Conservation (phyloP, 164 flowering plant species). For the Chloranthus sessilifolius region DNA sequence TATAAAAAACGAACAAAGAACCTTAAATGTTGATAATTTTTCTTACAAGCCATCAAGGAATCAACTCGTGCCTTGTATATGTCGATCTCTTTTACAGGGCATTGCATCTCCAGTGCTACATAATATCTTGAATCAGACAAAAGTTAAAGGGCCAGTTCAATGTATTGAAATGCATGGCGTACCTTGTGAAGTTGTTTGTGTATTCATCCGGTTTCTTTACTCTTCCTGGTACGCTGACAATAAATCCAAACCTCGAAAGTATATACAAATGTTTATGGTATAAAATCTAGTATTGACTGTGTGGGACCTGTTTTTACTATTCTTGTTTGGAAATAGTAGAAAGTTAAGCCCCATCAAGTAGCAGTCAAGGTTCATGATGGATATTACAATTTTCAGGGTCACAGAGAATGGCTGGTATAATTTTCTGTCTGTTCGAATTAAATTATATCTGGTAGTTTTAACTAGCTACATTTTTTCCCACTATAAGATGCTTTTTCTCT, state of each 20-base stretch:
- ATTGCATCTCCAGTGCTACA: slow-evolving; percentile 58
- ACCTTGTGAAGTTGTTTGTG: slow-evolving; percentile 42
- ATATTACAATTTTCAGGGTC: no score
- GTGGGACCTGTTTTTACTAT: neutral
- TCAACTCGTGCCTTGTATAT: neutral
- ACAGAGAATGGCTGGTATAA: no score
- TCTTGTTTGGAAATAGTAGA: neutral
- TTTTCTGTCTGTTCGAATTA: no score
- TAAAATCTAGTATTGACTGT: neutral
- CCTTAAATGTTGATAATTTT: no score
- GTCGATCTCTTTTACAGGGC: slow-evolving; percentile 38
- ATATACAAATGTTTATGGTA: neutral
- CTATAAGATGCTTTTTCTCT: no score
- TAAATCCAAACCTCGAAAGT: neutral
- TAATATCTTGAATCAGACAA: slow-evolving; percentile 40
- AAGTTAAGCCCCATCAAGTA: no score
- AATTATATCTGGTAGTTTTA: no score
- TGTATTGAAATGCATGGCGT: slow-evolving; percentile 58
- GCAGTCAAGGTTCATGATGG: no score
- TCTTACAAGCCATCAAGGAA: no score
- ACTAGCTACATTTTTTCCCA: no score
- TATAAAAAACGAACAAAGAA: no score
- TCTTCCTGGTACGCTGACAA: slow-evolving; percentile 47
- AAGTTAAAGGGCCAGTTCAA: slow-evolving; percentile 42
- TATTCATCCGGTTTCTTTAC: slow-evolving; percentile 67